A percentile compares a stretch with the other conserved stretches of the same genome.
These are phyloP conservation scores for Ceratobasidium sp. DNA, from an alignment of 1,284 basidiomycete species.

Conservation along the genomic window DNA sequence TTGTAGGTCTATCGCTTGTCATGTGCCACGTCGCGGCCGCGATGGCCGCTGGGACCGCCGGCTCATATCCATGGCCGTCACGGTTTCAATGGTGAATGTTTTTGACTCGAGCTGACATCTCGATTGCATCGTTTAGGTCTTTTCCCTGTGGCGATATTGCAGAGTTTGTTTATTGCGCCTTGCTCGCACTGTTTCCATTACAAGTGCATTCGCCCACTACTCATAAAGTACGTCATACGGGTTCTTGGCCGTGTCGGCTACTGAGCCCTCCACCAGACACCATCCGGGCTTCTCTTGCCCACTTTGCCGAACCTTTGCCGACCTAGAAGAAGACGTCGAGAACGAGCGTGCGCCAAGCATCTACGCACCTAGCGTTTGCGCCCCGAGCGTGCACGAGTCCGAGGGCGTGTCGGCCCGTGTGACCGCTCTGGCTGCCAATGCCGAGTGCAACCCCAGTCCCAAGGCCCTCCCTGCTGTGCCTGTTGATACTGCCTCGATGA, in stretches of 20 bases:
- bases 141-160: slow-evolving; percentile 92
- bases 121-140: slow-evolving; percentile 64
- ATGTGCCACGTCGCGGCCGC: background rate
- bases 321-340: slow-evolving; percentile 97
- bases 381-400: slow-evolving; percentile 14
- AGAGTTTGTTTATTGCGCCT: slow-evolving; percentile 96
- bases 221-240: slow-evolving; percentile 60
- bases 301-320: slow-evolving; percentile 91
- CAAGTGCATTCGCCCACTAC: slow-evolving; percentile 95
- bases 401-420: slow-evolving; percentile 10
- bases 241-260: background rate
- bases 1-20: slow-evolving; percentile 58
- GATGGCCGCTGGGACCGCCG: background rate
- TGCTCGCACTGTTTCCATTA: slow-evolving; percentile 98
- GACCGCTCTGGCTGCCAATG: background rate
- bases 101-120: slow-evolving; percentile 32
- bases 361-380: slow-evolving; percentile 30
- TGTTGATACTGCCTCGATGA: background rate
- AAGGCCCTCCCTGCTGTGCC: slow-evolving; percentile 29
- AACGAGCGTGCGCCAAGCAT: slow-evolving; percentile 63
- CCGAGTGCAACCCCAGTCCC: background rate
- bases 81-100: no score
- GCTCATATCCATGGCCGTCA: no score
- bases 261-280: slow-evolving; percentile 61
- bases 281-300: slow-evolving; percentile 96